Conservation (phyloP, 73 alveolate genomes). For the Urostyla sp. region DNA sequence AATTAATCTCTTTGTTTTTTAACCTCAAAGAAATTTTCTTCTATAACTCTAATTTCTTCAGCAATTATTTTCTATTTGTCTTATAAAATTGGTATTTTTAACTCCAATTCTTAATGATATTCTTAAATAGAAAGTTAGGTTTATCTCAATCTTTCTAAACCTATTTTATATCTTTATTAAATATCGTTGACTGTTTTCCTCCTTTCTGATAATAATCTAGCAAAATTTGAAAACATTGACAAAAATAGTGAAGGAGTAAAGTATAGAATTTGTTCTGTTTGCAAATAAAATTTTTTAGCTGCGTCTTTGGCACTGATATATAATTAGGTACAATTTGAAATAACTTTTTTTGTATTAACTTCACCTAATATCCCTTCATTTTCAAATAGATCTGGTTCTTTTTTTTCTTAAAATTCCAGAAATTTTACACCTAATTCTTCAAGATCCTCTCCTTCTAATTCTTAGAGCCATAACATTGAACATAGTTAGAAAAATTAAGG, state of each 20-base stretch:
- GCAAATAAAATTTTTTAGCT: slow-evolving; percentile 12
- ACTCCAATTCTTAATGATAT: slow-evolving; percentile 71
- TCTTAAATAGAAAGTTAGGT: slow-evolving; percentile 80
- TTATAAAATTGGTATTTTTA: slow-evolving; percentile 76
- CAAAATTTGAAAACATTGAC: slow-evolving; percentile 86
- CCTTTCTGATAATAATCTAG: slow-evolving; percentile 78
- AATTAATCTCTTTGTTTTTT: slow-evolving; percentile 89
- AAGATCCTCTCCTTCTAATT: slow-evolving; percentile 95
- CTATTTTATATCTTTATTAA: slow-evolving; percentile 79
- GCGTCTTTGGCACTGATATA: slow-evolving; percentile 15
- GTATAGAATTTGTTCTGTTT: slow-evolving; percentile 64
- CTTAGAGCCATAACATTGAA: slow-evolving; percentile 93
- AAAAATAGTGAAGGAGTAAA: slow-evolving; percentile 81
- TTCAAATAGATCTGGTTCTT: neutral
- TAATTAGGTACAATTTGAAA: slow-evolving; percentile 30
- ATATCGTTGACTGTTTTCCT: slow-evolving; percentile 80
- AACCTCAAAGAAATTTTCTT: slow-evolving; percentile 87
- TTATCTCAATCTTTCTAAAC: slow-evolving; percentile 81
- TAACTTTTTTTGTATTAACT: slow-evolving; percentile 18
- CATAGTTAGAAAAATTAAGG: slow-evolving; percentile 92
- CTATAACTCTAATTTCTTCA: slow-evolving; percentile 70
- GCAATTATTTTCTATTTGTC: slow-evolving; percentile 80
- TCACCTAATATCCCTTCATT: neutral
- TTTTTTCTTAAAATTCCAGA: slow-evolving; percentile 42
- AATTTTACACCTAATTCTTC: slow-evolving; percentile 89